Evolutionary conservation across 176 grass and related monocot species (phyloP), one percentile per base, ranked within the genome.

Genomic region (Hsuehochloa calcarea): DNA sequence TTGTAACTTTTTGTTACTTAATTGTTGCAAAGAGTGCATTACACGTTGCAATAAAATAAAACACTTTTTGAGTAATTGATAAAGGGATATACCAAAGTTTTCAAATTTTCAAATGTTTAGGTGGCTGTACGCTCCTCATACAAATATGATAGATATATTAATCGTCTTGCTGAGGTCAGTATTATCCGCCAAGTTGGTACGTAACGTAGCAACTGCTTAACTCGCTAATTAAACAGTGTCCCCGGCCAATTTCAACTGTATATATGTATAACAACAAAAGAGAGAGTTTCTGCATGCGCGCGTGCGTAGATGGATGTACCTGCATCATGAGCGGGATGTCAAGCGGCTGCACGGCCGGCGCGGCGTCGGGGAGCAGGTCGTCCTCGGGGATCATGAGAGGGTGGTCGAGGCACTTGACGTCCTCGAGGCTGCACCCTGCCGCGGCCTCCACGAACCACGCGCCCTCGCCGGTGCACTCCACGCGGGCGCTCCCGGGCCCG

Each of bases 381-480:
- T 73, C 85, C 44, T 87, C 25, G 16, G 67, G 49, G 44, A 87
- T 75, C 69, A 68, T 34, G 41, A 81, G 77, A 15, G 85, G 77
- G 78, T 40, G 35, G 17, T 87, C 85, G 59, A 87, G 85, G 43
- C 39, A 15, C 58, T 44, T 43, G 20, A 87, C 77, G 56, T 87
- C 85, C 13, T 81, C 68, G 14, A 81, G 78, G 78, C 77, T 81
- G 63, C 85, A 81, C 22, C 64, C 80, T 3, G 77, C 77, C 0
- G 59, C 22, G 34, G 74, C 74, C 51, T 59, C 74, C 34, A 77
- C 74, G 52, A 77, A 77, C 74, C 74, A 77, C 2, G 74, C 68
- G 45, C 85, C 85, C 85, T 87, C 69, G 35, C 58, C 85, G 22
- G 69, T 81, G 85, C 78, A 87, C 29, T 69, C 85, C 43, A 81